Conservation (phyloP, 805 yeast species). For the Blastobotrys robertii region DNA sequence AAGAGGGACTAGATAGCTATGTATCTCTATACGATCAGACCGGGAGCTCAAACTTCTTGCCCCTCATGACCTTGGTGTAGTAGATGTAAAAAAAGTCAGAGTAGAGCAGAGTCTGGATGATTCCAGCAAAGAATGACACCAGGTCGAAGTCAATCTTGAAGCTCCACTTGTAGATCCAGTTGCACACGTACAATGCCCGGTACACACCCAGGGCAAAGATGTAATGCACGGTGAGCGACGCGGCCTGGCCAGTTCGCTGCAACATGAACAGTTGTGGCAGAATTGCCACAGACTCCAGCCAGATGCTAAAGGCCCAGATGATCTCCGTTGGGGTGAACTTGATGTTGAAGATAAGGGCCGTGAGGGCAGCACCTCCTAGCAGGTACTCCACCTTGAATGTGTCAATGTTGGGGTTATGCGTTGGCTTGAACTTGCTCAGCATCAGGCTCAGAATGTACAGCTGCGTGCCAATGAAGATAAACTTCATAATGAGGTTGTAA, state of each 20-base stretch:
- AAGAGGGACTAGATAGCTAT: constrained; percentile 58
- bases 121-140: constrained; percentile 66
- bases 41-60: constrained; percentile 68
- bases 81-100: constrained; percentile 95
- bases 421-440: constrained; percentile 48
- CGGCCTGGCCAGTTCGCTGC: constrained; percentile 82
- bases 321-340: constrained; percentile 47
- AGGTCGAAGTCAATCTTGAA: constrained; percentile 55
- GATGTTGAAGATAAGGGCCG: constrained; percentile 56
- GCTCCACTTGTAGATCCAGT: constrained; percentile 84
- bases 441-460: constrained; percentile 65
- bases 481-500: constrained; percentile 74
- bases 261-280: constrained; percentile 87
- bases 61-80: constrained; percentile 69
- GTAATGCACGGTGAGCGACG: constrained; percentile 80
- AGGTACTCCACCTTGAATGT: constrained; percentile 69
- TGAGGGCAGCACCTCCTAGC: constrained; percentile 48
- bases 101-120: constrained; percentile 77
- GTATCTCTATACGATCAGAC: constrained; percentile 18
- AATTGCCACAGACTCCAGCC: constrained; percentile 90
- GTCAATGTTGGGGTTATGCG: constrained; percentile 52
- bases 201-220: constrained; percentile 89
- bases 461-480: constrained; percentile 70
- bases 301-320: constrained; percentile 79
- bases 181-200: constrained; percentile 83